phyloP scores from a whole-genome alignment of 108 stramenopile species.

The Poteriospumella lacustris region DNA sequence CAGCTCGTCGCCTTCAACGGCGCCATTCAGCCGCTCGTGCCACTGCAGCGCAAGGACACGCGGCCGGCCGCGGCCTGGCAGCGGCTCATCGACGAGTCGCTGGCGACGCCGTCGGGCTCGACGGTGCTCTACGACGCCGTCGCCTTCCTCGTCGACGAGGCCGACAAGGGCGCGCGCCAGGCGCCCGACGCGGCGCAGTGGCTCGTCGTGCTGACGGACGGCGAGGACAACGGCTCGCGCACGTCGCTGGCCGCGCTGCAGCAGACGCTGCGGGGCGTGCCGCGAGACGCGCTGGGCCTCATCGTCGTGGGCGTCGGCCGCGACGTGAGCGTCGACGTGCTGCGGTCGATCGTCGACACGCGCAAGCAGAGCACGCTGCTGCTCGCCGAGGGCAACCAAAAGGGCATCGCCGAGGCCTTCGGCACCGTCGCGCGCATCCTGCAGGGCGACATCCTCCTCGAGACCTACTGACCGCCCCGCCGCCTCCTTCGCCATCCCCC shows the following conservation, averaged over 20 bases:
- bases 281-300: not conserved
- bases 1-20: not conserved
- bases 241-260: not conserved
- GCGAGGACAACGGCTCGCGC: not conserved
- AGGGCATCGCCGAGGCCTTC: not conserved
- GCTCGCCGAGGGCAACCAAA: not conserved
- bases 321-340: not conserved
- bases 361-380: not conserved
- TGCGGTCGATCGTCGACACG: not conserved
- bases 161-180: not conserved
- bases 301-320: not conserved
- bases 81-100: not conserved
- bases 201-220: not conserved
- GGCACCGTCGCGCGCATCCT: not conserved
- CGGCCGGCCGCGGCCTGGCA: no score
- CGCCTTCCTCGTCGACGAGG: not conserved
- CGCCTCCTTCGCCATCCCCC: no score
- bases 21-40: not conserved
- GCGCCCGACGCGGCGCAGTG: no score
- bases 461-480: no score
- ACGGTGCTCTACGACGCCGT: conserved; percentile 1
- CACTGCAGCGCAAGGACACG: not conserved
- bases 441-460: not conserved
- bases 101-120: not conserved
- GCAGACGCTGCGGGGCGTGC: no score